Conservation (phyloP, 192 early-diverging fungal genomes). For the Coemansia sp. region DNA sequence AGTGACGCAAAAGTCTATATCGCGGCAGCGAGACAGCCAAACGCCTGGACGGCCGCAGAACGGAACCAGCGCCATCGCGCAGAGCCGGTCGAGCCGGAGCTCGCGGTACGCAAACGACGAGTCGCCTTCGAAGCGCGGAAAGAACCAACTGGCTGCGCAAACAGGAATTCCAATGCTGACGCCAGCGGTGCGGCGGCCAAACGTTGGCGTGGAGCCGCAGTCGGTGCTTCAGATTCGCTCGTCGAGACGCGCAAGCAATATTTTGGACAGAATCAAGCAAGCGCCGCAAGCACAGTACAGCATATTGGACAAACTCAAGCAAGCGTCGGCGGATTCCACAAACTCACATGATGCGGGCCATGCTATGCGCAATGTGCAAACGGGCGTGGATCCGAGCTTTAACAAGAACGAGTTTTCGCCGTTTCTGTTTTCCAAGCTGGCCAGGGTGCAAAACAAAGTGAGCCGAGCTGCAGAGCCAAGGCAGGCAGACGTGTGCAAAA, state of each 20-base stretch:
- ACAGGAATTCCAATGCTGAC: conserved; percentile 19
- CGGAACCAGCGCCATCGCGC: neutral
- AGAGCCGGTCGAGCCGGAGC: conserved; percentile 7
- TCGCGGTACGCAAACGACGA: conserved; percentile 14
- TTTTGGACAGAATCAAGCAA: conserved; percentile 34
- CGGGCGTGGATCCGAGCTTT: conserved; percentile 14
- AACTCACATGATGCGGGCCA: neutral
- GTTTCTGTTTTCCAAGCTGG: conserved; percentile 23
- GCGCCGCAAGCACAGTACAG: neutral
- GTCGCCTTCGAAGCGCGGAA: conserved; percentile 44
- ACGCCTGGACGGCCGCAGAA: conserved; percentile 28
- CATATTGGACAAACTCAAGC: too few species aligned
- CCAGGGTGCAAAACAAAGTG: neutral
- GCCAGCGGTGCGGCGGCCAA: neutral
- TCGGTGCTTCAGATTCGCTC: conserved; percentile 30
- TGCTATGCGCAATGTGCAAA: neutral
- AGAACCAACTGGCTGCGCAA: neutral
- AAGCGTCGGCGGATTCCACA: too few species aligned
- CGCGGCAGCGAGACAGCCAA: conserved; percentile 40
- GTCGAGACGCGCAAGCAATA: conserved; percentile 21
- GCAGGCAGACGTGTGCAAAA: conserved; percentile 4
- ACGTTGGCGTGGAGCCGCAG: conserved; percentile 8
- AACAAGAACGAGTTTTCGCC: conserved; percentile 34
- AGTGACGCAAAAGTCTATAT: conserved; percentile 45
- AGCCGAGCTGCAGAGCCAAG: neutral